Percentiles rank a stretch among this genome's conserved stretches.
Conservation (phyloP, 371 early-diverging fungal species). For the Vairimorpha ceranae region DNA sequence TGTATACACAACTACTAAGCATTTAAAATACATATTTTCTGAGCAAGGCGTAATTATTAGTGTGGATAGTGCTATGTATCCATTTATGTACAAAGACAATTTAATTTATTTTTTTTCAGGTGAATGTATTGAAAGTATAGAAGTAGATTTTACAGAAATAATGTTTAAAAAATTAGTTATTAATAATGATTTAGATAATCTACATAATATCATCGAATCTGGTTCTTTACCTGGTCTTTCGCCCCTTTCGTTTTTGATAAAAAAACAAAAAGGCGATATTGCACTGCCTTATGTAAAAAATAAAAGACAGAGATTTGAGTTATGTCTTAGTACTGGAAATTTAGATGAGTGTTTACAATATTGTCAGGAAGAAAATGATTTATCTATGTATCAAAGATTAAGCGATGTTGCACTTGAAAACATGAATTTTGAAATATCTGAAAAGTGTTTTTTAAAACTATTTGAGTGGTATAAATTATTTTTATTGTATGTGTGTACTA, state of each 20-base stretch:
- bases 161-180: conserved; percentile 86
- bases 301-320: conserved; percentile 79
- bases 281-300: conserved; percentile 94
- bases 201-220: conserved; percentile 69
- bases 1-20: conserved; percentile 89
- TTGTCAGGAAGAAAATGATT: conserved; percentile 21
- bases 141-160: conserved; percentile 89
- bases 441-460: conserved; percentile 46
- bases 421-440: conserved; percentile 45
- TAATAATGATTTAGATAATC: conserved; percentile 78
- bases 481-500: conserved; percentile 54
- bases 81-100: conserved; percentile 71
- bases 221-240: conserved; percentile 89
- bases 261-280: conserved; percentile 90
- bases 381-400: conserved; percentile 32
- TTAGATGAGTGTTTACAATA: conserved; percentile 46
- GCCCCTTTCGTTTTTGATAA: conserved; percentile 89
- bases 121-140: conserved; percentile 72
- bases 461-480: conserved; percentile 47
- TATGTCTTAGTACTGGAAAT: conserved; percentile 60
- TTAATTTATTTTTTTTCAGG: conserved; percentile 74
- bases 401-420: conserved; percentile 37
- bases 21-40: conserved; percentile 88
- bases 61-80: conserved; percentile 79
- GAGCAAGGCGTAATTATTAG: conserved; percentile 88